Percentiles rank a stretch among this genome's conserved stretches.
Conservation (phyloP, 495 filamentous ascomycete genomes). For the Talaromyces proteolyticus region DNA sequence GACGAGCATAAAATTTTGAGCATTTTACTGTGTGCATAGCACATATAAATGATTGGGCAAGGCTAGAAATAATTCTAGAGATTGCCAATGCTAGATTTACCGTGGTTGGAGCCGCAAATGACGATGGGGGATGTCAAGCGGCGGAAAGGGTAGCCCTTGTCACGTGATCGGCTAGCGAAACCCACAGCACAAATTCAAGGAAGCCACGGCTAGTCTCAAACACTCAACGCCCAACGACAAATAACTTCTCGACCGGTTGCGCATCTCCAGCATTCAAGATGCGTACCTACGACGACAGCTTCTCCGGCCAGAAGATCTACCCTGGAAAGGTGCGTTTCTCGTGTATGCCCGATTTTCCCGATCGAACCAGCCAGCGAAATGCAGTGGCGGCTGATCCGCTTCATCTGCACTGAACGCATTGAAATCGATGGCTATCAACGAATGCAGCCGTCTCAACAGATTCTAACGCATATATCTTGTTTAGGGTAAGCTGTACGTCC, state of each 20-base stretch:
- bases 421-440: background rate
- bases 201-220: constrained; percentile 34
- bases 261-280: constrained; percentile 64
- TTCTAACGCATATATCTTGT: constrained; percentile 16
- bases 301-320: constrained; percentile 98
- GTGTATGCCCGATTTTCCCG: no score
- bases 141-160: constrained; percentile 35
- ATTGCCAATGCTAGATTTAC: no score
- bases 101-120: no score
- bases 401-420: background rate
- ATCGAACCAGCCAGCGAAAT: no score
- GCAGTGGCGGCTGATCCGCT: no score
- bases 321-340: constrained; percentile 84
- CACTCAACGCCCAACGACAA: constrained; percentile 37
- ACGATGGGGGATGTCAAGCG: no score
- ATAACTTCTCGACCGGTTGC: constrained; percentile 30
- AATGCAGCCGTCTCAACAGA: background rate
- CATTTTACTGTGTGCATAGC: no score
- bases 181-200: constrained; percentile 38
- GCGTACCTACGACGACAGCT: constrained; percentile 98
- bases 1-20: no score
- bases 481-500: constrained; percentile 97
- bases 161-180: constrained; percentile 45
- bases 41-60: no score
- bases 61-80: no score